Base-by-base conservation (phyloP, 2,329 filamentous ascomycete genomes). In the Chrysosporium queenslandicum region DNA sequence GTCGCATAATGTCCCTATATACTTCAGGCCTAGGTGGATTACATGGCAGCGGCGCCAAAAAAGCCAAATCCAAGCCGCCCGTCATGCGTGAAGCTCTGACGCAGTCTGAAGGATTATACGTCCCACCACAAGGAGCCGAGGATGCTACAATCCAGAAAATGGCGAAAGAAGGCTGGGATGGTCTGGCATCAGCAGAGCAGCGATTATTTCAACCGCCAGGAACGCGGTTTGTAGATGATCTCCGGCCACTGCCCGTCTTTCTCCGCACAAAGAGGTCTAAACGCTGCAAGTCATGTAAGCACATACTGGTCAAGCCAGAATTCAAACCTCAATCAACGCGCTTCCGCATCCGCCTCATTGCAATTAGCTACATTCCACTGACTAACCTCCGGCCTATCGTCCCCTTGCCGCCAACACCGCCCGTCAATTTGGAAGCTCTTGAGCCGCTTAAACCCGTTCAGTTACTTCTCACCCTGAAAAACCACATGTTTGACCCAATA, bases 241-340 rank as follows among this genome's bases (percentile, higher is more conserved):
- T 97, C 4, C 83, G 87, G 25, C 92, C 92, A 0, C 78, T 90
- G 12, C 84, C 90, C 0, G 85, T 86, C 14, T 78, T 94, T 1
- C 80, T 98, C 12, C 84, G 88, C 53, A 94, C 91, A 0, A 96
- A 96, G 65, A 85, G 91, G 34, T 89, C 88, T 18, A 97, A 96
- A 71, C 87, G 92, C 42, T 98, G 92, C 68, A 85, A 87, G 47
- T 79, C 84, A 9, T 98, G 92, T 70, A 85, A 92, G 11, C 91
- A 97, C 71, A 96, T 97, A 64, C 85, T 98, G 60, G 86, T 88
- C 56, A 94, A 94, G 66, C 92, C 91, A 12, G 92, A 98, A 69
- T 80, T 83, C 54, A 98, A 97, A 68, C 83, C 94, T 29, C 81
- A 82, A 43, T 91, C 86, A 49, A 92, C 86, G 5, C 85, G 90